Base-by-base conservation (phyloP, 2,329 filamentous ascomycete genomes). In the Aspergillus transmontanensis region DNA sequence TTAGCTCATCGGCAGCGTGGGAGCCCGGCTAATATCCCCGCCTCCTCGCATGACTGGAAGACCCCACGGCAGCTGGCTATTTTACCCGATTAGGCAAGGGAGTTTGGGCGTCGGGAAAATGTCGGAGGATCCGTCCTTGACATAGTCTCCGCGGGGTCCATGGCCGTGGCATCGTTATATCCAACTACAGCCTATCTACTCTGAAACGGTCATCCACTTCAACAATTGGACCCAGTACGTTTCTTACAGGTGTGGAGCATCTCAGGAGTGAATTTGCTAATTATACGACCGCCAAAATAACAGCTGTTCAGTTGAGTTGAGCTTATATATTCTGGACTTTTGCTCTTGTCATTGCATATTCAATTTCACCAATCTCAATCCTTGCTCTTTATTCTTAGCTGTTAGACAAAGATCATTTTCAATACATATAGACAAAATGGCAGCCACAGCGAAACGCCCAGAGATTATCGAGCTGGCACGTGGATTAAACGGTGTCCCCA, bases 391-490 rank as follows among this genome's bases (percentile, higher is more conserved):
- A 11, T 48, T 48, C 21, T 21, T 43, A 21, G 11, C 21, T 12
- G 4, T 14, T 3, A 5, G 9, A 23, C 11, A 23, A 21, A 14
- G 1, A 14, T n/a, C 32, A 7, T 50, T 21, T 1, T 36, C 48
- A 14, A n/a, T 4, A 46, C n/a, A 46, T 3, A 34, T 3, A 34
- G 11, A 41, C 30, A 57, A 21, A 46, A 55, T 58, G 21, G 70
- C 75, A 21, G 68, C 71, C 4, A 64, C 64, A 1, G 69, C 64
- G 39, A 75, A 76, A 67, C 64, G 70, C 5, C 66, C 69, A 0
- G 74, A 77, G 23, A 69, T 76, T 36, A 75, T 76, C 34, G 71
- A 69, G 36, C 62, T 76, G 39, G 72, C 75, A 16, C 72, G 69
- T 23, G 65, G 58, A 16, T 59, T 76, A 3, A 54, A 66, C 32